These are phyloP conservation scores for Aspergillus ochraceus DNA, from an alignment of 2,329 filamentous ascomycete genomes.

Conservation along the genomic window DNA sequence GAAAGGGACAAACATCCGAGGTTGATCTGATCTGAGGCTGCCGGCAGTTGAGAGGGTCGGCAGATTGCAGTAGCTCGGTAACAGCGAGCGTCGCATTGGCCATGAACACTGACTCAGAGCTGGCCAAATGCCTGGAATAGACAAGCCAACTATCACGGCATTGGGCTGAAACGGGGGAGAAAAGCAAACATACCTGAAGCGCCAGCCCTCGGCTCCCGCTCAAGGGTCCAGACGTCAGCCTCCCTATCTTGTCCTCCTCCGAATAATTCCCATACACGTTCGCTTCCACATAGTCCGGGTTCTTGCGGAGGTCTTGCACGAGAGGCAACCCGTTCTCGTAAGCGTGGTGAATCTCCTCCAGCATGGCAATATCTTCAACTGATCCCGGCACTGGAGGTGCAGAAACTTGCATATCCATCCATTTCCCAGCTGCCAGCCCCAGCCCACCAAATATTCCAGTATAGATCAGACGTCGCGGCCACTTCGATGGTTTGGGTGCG, in stretches of 20 bases:
- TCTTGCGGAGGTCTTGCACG: constrained; percentile 37
- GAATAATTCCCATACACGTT: constrained; percentile 39
- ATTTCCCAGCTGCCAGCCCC: constrained; percentile 29
- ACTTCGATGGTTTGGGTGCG: constrained; percentile 26
- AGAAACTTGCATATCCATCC: constrained; percentile 23
- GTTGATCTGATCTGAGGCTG: constrained; percentile 15
- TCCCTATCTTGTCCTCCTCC: constrained; percentile 33
- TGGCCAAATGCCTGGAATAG: neutral
- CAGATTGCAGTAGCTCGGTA: constrained; percentile 1
- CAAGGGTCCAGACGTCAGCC: constrained; percentile 42
- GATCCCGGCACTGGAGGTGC: constrained; percentile 34
- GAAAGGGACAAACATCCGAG: constrained; percentile 4
- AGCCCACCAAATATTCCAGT: constrained; percentile 34
- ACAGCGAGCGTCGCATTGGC: neutral
- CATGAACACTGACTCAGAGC: neutral
- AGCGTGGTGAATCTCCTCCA: constrained; percentile 30
- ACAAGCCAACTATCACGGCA: neutral
- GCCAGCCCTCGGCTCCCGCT: constrained; percentile 41
- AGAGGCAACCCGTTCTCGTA: constrained; percentile 37
- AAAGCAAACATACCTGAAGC: constrained; percentile 37
- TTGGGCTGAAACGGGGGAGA: constrained; percentile 8
- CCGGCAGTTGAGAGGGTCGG: constrained; percentile 13
- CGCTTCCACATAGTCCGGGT: constrained; percentile 42
- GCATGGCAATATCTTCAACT: constrained; percentile 29
- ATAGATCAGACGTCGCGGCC: constrained; percentile 38